Base-by-base conservation (phyloP, 768 basidiomycete genomes). In the Kwoniella heveanensis region DNA sequence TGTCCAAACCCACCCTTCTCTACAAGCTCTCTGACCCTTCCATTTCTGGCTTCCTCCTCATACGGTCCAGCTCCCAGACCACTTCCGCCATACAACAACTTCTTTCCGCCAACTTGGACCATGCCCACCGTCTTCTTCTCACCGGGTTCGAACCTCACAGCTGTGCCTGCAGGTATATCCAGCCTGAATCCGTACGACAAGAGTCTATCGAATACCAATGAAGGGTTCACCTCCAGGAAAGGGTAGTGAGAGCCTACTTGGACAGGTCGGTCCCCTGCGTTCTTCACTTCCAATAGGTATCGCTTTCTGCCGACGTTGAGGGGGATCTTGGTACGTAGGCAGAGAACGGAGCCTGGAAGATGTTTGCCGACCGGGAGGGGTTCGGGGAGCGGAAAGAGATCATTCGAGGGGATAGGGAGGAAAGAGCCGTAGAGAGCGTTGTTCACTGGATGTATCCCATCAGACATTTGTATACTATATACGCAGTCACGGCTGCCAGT, bases 231-330 rank as follows among this genome's bases (percentile, higher is more conserved):
- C 82, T 97, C 95, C 66, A 90, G 84, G 80, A 99, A 96, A 65
- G 89, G 91, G 80, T 94, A 98, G 77, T 97, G 93, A 0, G 92
- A 95, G 2, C 95, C 94, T 60, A 96, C 85, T 83, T 97, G 94
- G 52, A 98, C 88, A 13, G 95, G 95, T 26, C 95, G 83, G 79
- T 97, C 94, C 0, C 95, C 93, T 37, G 86, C 88, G 80, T 99
- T 98, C 19, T 88, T 90, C 30, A 98, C 92, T 27, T 83, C 83
- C 59, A 98, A 78, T 65, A 82, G 81, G 68, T 93, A 83, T 21
- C 89, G 84, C 65, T 87, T 81, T 44, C 91, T 83, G 8, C 87
- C 89, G 57, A 84, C 81, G 76, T 96, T 97, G 70, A 99, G 85
- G 13, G 84, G 73, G 67, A 97, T 90, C 21, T 83, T 82, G 29